Base-by-base conservation (phyloP, 2,329 filamentous ascomycete genomes). In the Calonectria naviculata region DNA sequence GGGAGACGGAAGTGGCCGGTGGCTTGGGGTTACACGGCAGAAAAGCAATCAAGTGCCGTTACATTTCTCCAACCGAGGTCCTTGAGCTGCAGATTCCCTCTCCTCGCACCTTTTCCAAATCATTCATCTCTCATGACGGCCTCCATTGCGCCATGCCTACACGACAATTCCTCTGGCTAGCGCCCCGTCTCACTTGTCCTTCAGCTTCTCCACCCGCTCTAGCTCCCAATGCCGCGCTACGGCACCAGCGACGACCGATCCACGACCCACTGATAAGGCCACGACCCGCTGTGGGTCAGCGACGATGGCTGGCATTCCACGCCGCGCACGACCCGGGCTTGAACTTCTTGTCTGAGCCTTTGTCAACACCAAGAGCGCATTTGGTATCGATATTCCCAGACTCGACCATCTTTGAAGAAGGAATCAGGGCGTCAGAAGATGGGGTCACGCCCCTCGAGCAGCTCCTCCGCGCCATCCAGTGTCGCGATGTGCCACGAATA, bases 401-500 rank as follows among this genome's bases (percentile, higher is more conserved):
- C 29, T 66, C 63, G 13, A 41, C 8, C 4, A 10, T 52, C 28
- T 49, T 42, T n/a, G 52, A 65, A 9, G 38, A 65, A 17, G 65
- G 12, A 1, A n/a, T 3, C 41, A 24, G 7, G n/a, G 19, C 12
- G 9, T n/a, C 46, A 8, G 13, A 26, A 21, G 66, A 24, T 10
- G 10, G 31, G 28, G 49, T 38, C 9, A 72, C 72, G 34, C 49
- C 68, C 61, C 65, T 83, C 15, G 77, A 79, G 24, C 24, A 29
- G 0, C 75, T 85, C 2, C 71, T 85, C 3, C 54, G 65, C 24
- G 80, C 79, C n/a, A 78, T 85, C 38, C 82, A 82, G 65, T 75
- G 70, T 34, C 78, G 74, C 63, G 73, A 82, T 41, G 47, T 71
- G 3, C 67, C 69, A 2, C 70, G 71, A 29, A 71, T 83, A n/a